Conservation (phyloP, 768 basidiomycete species). For the Hirschioporus abietinus region DNA sequence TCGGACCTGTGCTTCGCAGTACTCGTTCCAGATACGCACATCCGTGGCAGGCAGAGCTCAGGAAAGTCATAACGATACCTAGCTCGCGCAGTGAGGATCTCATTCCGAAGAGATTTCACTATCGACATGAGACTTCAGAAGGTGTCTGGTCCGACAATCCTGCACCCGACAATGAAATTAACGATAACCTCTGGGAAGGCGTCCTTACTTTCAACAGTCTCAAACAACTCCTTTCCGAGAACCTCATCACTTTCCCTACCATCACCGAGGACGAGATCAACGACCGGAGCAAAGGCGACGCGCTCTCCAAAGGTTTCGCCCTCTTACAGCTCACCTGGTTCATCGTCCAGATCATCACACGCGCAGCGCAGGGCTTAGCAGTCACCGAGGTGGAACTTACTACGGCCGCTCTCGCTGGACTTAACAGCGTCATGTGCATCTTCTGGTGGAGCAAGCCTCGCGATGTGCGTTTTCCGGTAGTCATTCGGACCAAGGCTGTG, state of each 20-base stretch:
- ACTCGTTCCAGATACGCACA: too few species aligned
- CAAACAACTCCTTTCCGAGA: not conserved
- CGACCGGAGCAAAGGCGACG: not conserved
- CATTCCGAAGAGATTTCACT: not conserved
- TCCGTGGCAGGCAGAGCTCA: too few species aligned
- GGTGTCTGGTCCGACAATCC: not conserved
- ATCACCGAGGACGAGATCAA: not conserved
- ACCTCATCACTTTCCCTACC: not conserved
- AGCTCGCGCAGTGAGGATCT: too few species aligned
- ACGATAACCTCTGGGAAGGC: not conserved
- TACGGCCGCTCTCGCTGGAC: not conserved
- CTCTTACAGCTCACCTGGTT: not conserved
- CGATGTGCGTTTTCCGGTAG: conserved; percentile 2
- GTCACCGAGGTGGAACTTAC: not conserved
- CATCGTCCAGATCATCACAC: not conserved
- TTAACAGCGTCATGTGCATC: conserved; percentile 9
- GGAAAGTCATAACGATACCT: too few species aligned
- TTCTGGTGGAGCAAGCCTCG: conserved; percentile 11
- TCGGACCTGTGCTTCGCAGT: too few species aligned
- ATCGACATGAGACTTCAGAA: not conserved
- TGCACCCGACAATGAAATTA: too few species aligned
- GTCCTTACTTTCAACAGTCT: not conserved
- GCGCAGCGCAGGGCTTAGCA: not conserved
- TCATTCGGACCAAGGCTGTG: not conserved
- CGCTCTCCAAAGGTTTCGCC: not conserved